Percentiles rank a stretch among this genome's conserved stretches.
phyloP scores from a whole-genome alignment of 2,329 filamentous ascomycete genomes.

The Rhexocercosporidium sp. region DNA sequence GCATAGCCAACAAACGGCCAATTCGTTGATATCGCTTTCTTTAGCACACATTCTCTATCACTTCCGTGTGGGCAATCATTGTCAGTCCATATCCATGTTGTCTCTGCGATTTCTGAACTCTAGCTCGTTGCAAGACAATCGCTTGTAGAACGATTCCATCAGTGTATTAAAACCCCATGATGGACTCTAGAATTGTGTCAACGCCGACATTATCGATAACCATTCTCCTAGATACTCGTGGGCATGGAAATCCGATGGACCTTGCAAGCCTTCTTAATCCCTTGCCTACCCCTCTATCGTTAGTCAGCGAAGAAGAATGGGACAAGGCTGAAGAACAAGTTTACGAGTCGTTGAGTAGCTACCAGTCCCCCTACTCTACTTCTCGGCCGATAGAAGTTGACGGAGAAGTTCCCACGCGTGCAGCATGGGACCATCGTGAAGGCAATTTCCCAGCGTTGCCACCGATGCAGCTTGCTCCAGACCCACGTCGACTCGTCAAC shows the following conservation, averaged over 20 bases:
- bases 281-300: neutral
- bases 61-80: neutral
- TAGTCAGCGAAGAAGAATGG: neutral
- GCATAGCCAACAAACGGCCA: neutral
- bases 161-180: neutral
- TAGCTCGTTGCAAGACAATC: neutral
- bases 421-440: neutral
- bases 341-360: neutral
- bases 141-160: neutral
- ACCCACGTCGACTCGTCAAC: neutral
- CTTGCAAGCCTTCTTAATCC: neutral
- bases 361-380: neutral
- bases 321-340: neutral
- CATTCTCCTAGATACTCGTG: neutral
- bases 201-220: neutral
- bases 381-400: constrained; percentile 1
- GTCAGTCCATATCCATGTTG: neutral
- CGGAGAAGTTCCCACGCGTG: neutral
- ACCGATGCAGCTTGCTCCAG: neutral
- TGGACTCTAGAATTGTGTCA: neutral
- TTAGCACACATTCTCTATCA: neutral
- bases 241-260: neutral
- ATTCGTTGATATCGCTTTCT: neutral
- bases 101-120: neutral
- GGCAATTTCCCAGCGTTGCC: neutral